Percentiles rank a stretch among this genome's conserved stretches.
Conservation (phyloP, 2,329 filamentous ascomycete genomes). For the Scortechinia acanthostroma region DNA sequence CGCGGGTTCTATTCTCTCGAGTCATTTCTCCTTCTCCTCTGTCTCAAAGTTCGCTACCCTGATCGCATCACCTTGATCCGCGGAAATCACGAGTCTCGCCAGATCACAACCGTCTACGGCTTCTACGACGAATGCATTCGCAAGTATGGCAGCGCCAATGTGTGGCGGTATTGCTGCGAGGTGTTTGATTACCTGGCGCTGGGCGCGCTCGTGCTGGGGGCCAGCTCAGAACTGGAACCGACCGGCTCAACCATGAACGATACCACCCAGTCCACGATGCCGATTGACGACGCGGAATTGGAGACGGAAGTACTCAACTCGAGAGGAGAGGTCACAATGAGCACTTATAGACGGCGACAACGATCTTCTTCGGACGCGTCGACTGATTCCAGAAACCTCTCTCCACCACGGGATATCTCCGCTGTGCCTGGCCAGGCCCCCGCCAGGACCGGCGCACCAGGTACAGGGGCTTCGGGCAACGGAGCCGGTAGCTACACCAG, state of each 20-base stretch:
- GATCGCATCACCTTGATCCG: conserved; percentile 94
- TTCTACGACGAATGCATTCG: conserved; percentile 96
- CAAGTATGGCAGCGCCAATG: conserved; percentile 93
- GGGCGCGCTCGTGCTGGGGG: conserved; percentile 83
- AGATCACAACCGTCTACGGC: conserved; percentile 95
- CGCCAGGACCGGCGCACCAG: conserved; percentile 55
- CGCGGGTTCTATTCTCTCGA: conserved; percentile 97
- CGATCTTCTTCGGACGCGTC: conserved; percentile 5
- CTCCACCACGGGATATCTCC: conserved; percentile 18
- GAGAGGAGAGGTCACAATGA: conserved; percentile 57
- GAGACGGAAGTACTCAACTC: conserved; percentile 92
- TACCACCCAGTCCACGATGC: not conserved
- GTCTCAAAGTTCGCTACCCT: conserved; percentile 92
- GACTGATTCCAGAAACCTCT: conserved; percentile 16
- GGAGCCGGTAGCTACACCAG: conserved; percentile 62
- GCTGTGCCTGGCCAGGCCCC: conserved; percentile 31
- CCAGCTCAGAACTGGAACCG: conserved; percentile 54
- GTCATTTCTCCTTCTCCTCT: conserved; percentile 89
- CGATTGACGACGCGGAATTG: conserved; percentile 23
- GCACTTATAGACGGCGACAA: conserved; percentile 1
- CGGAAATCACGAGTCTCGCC: conserved; percentile 90
- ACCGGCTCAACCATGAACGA: conserved; percentile 47
- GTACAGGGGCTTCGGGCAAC: conserved; percentile 69
- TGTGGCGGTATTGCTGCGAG: conserved; percentile 95
- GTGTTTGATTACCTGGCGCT: conserved; percentile 95